phyloP scores from a whole-genome alignment of 192 early-diverging fungal genomes.

The Tieghemiomyces parasiticus region DNA sequence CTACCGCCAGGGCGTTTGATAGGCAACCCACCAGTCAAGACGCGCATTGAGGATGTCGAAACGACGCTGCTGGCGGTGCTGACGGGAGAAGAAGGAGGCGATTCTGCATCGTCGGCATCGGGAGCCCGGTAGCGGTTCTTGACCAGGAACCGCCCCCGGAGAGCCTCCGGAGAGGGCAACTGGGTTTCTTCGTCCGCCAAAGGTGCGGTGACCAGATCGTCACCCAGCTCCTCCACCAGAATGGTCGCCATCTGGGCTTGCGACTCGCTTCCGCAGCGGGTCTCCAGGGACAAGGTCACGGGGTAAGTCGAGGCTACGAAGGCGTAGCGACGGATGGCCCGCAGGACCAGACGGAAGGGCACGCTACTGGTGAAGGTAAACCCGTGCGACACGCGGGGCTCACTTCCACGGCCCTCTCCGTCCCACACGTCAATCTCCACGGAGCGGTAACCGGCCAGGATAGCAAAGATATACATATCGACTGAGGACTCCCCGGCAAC shows the following conservation, averaged over 20 bases:
- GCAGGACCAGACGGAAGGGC: conserved; percentile 65
- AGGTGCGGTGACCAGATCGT: conserved; percentile 35
- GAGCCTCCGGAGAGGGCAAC: conserved; percentile 55
- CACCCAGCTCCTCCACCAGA: conserved; percentile 49
- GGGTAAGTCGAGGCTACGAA: conserved; percentile 73
- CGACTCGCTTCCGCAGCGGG: conserved; percentile 58
- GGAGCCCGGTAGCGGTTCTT: conserved; percentile 39
- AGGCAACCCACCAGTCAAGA: neutral
- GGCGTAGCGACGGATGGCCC: conserved; percentile 71
- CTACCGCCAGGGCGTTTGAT: too few species aligned
- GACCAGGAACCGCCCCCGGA: conserved; percentile 56
- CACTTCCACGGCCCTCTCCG: conserved; percentile 60
- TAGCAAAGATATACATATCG: conserved; percentile 74
- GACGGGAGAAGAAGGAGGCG: too few species aligned
- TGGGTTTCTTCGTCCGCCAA: conserved; percentile 18
- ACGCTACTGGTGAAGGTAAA: conserved; percentile 70
- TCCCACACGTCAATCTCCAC: conserved; percentile 94
- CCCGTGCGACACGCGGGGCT: conserved; percentile 73
- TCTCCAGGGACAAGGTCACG: conserved; percentile 70
- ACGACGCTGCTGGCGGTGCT: too few species aligned
- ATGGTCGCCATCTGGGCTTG: conserved; percentile 62
- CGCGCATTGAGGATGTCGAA: neutral
- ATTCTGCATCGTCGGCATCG: too few species aligned
- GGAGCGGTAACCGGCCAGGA: conserved; percentile 77
- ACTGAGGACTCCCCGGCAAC: conserved; percentile 60